These are phyloP conservation scores for Eucalyptus rudis DNA, from an alignment of 345 rosid species.

Conservation along the genomic window DNA sequence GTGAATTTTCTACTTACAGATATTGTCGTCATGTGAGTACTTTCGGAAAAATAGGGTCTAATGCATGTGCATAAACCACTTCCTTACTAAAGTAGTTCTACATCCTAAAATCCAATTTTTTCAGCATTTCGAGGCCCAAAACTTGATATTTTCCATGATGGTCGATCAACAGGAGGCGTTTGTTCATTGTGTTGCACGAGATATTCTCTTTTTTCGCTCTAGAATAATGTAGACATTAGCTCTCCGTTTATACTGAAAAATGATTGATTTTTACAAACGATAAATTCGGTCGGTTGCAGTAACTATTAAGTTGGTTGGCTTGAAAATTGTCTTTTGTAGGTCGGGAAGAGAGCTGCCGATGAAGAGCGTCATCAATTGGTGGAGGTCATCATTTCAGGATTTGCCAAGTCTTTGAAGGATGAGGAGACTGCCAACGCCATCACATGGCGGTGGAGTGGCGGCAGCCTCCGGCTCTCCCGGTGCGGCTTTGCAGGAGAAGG, in stretches of 20 bases:
- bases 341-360: not conserved
- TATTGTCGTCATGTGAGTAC: too few relatives aligned
- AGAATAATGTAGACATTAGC: not conserved
- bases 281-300: too few relatives aligned
- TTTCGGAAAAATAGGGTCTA: too few relatives aligned
- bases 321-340: not conserved
- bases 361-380: not conserved
- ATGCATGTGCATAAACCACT: too few relatives aligned
- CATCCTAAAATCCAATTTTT: too few relatives aligned
- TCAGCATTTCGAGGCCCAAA: not conserved
- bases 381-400: not conserved
- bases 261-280: rapidly evolving
- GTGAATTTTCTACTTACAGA: too few relatives aligned
- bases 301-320: not conserved
- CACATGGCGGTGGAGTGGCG: not conserved
- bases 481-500: not conserved
- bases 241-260: not conserved
- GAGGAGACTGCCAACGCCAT: not conserved
- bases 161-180: not conserved
- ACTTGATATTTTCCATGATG: not conserved
- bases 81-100: too few relatives aligned
- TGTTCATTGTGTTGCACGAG: not conserved
- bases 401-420: not conserved
- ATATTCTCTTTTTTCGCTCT: not conserved
- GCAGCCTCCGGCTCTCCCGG: not conserved